Base-by-base conservation (phyloP, 2,329 filamentous ascomycete species). In the Fusarium transvaalense region DNA sequence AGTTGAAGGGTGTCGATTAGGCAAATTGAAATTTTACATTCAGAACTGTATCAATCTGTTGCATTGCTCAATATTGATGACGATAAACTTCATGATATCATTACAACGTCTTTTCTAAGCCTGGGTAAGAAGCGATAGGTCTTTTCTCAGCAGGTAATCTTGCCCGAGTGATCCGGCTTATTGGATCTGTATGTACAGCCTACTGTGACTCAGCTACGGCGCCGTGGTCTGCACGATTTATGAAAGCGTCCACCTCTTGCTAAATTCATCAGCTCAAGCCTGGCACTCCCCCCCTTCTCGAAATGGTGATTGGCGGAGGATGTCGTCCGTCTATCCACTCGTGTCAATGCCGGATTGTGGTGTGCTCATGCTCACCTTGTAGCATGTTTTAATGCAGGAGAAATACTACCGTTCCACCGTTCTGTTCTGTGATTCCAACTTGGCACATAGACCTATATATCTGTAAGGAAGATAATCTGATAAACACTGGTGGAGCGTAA, bases 11-110 rank as follows among this genome's bases (percentile, higher is more conserved):
- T 71, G 67, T 72, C 71, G 62, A 74, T 73, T 75, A 73, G 77
- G 74, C 77, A 78, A 77, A 75, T 75, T 73, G 73, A 75, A 76
- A 76, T 76, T 71, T 74, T 76, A 69, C 68, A 72, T 72, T 73
- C 70, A 64, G 64, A 68, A 61, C 38, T 43, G 17, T 50, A 29
- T 56, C 27, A 43, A 17, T 39, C 32, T 29, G 17, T 31, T 53
- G 37, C 57, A 52, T 54, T 48, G 61, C 64, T 46, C 61, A 23
- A 51, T 15, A 17, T 47, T 27, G 21, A 31, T 50, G 32, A n/a
- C 45, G 32, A n/a, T 59, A 17, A 41, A 32, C 3, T 27, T 31
- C 13, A 47, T 52, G 54, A 69, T 64, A 51, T 54, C 51, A 53
- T 47, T 27, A 31, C 34, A 42, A 42, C 42, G 14, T 17, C 17